Evolutionary conservation across 768 basidiomycete species (phyloP).

Genomic region (Dentipellis fragilis): DNA sequence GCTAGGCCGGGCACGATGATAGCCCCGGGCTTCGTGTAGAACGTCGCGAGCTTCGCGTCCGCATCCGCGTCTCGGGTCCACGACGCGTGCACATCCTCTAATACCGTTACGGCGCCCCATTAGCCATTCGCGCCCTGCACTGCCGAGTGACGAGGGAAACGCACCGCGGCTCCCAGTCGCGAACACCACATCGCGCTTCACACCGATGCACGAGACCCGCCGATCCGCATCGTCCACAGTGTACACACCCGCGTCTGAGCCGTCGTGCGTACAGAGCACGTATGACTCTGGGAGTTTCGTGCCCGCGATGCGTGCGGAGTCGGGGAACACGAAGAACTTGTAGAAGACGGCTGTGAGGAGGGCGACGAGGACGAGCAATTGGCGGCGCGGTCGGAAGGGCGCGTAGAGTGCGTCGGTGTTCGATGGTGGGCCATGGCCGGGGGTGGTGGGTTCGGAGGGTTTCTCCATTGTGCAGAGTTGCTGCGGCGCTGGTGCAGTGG

Average conservation of each 20-base stretch:
- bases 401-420: neutral
- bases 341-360: conserved; percentile 10
- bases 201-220: conserved; percentile 4
- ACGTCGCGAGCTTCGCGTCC: conserved; percentile 16
- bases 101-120: neutral
- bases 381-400: neutral
- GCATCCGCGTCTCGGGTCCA: conserved; percentile 22
- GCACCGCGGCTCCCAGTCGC: conserved; percentile 4
- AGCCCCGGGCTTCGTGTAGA: conserved; percentile 21
- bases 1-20: conserved; percentile 66
- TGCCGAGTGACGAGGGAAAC: conserved; percentile 9
- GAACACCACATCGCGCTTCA: conserved; percentile 5
- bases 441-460: neutral
- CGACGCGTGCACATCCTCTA: conserved; percentile 10
- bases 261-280: conserved; percentile 42
- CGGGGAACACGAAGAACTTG: neutral
- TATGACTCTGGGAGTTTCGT: conserved; percentile 27
- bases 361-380: conserved; percentile 7
- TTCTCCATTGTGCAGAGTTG: neutral
- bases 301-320: neutral
- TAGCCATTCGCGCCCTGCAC: too few species aligned
- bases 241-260: conserved; percentile 37
- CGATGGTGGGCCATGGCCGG: neutral
- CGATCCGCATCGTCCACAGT: conserved; percentile 44
- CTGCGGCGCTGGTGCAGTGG: too few species aligned